phyloP scores from a whole-genome alignment of 2,329 filamentous ascomycete genomes.

The Fusarium domesticum region DNA sequence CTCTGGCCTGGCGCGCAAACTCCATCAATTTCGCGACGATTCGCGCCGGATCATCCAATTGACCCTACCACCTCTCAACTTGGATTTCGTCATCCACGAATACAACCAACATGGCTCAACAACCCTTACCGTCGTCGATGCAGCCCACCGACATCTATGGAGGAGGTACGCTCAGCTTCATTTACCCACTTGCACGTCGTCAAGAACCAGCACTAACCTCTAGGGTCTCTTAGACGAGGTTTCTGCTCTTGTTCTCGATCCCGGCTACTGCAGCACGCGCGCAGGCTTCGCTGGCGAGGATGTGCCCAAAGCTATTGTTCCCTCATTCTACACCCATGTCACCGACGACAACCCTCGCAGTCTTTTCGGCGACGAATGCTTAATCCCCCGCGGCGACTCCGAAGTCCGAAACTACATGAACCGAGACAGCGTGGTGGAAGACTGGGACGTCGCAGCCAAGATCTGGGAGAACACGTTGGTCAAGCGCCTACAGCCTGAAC shows the following conservation, averaged over 20 bases:
- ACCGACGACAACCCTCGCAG: slow-evolving; percentile 47
- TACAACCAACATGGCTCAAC: slow-evolving; percentile 48
- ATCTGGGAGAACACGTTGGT: slow-evolving; percentile 93
- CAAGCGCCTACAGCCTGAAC: slow-evolving; percentile 77
- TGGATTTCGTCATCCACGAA: slow-evolving; percentile 3
- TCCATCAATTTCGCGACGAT: slow-evolving; percentile 26
- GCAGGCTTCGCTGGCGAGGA: slow-evolving; percentile 98
- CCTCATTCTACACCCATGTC: slow-evolving; percentile 77
- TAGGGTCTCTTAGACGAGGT: slow-evolving; percentile 72
- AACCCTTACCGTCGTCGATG: slow-evolving; percentile 53
- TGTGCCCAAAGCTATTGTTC: slow-evolving; percentile 87
- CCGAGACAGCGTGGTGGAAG: slow-evolving; percentile 84
- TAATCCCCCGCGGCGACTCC: slow-evolving; percentile 71
- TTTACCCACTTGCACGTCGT: slow-evolving; percentile 18
- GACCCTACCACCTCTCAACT: slow-evolving; percentile 12
- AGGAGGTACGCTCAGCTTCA: slow-evolving; percentile 47
- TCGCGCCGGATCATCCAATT: slow-evolving; percentile 30
- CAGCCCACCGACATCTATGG: slow-evolving; percentile 63
- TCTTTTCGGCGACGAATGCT: slow-evolving; percentile 87
- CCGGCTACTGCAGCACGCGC: slow-evolving; percentile 85
- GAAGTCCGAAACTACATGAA: slow-evolving; percentile 92
- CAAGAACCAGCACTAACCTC: slow-evolving; percentile 18
- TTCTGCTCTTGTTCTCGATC: slow-evolving; percentile 92
- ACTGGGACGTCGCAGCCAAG: slow-evolving; percentile 88
- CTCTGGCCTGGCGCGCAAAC: slow-evolving; percentile 20